These are phyloP conservation scores for Nitzschia inconspicua DNA, from an alignment of 108 stramenopile genomes.

Conservation along the genomic window DNA sequence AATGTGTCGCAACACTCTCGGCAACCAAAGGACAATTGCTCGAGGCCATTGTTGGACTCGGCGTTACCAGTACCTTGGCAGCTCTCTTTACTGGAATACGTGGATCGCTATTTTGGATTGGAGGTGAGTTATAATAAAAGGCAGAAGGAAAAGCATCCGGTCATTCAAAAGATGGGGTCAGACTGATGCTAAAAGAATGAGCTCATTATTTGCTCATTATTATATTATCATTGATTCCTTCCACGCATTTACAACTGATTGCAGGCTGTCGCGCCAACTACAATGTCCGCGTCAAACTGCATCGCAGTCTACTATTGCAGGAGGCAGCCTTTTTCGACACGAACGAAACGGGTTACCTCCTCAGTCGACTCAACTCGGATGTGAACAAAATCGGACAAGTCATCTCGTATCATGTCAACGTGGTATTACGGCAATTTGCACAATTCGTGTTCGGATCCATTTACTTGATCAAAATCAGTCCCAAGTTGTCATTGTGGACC, in stretches of 20 bases:
- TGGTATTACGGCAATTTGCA: constrained; percentile 76
- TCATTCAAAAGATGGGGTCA: no score
- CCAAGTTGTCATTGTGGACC: constrained; percentile 54
- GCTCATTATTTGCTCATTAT: neutral
- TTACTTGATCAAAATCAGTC: constrained; percentile 63
- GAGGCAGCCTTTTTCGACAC: constrained; percentile 88
- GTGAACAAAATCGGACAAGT: constrained; percentile 87
- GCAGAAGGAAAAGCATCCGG: no score
- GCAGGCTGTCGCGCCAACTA: constrained; percentile 76
- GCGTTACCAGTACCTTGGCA: constrained; percentile 47
- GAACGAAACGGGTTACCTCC: constrained; percentile 71
- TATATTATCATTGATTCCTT: neutral
- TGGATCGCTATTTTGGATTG: constrained; percentile 85
- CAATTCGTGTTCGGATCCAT: constrained; percentile 76
- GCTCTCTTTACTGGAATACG: constrained; percentile 80
- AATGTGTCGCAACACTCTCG: constrained; percentile 60
- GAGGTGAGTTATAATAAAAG: constrained; percentile 71
- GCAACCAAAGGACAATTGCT: constrained; percentile 26
- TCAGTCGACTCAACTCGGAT: constrained; percentile 82
- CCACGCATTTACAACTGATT: constrained; percentile 6
- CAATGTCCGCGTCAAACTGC: constrained; percentile 82
- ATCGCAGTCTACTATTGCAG: constrained; percentile 81
- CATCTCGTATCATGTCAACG: constrained; percentile 80
- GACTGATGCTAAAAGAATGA: no score
- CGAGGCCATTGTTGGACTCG: constrained; percentile 62